Conservation (phyloP, 371 early-diverging fungal species). For the Mortierella sp. region DNA sequence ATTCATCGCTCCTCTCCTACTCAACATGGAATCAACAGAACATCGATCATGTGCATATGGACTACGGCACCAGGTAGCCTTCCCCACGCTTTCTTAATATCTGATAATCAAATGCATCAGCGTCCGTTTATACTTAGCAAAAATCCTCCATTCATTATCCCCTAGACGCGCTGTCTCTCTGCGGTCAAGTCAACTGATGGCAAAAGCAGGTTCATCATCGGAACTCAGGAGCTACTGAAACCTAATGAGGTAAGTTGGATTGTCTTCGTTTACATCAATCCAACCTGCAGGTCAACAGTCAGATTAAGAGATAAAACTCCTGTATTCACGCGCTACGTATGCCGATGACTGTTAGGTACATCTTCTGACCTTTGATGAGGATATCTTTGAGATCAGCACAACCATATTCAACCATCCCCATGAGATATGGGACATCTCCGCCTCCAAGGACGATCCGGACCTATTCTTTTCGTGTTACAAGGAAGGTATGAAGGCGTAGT, state of each 20-base stretch:
- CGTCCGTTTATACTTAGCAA: too few species aligned
- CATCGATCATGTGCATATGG: conserved; percentile 74
- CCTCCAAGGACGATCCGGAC: conserved; percentile 70
- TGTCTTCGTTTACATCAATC: too few species aligned
- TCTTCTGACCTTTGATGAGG: conserved; percentile 40
- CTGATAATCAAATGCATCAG: too few species aligned
- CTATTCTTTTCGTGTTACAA: conserved; percentile 75
- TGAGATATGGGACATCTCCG: conserved; percentile 78
- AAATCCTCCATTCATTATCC: background rate
- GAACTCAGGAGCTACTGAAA: conserved; percentile 71
- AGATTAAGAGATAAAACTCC: too few species aligned
- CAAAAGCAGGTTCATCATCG: conserved; percentile 79
- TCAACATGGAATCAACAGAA: conserved; percentile 39
- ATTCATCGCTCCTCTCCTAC: background rate
- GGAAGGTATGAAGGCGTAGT: conserved; percentile 60
- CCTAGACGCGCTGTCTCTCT: conserved; percentile 77
- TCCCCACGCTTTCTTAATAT: too few species aligned
- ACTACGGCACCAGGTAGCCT: conserved; percentile 72
- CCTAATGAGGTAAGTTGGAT: conserved; percentile 72
- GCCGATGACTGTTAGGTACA: conserved; percentile 21
- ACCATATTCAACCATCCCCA: conserved; percentile 74
- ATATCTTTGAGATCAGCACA: conserved; percentile 66
- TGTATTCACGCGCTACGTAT: too few species aligned
- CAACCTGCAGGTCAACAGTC: too few species aligned
- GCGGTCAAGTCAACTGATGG: conserved; percentile 72